These are phyloP conservation scores for Drechslerella stenobrocha DNA, from an alignment of 2,329 filamentous ascomycete genomes.

Conservation along the genomic window DNA sequence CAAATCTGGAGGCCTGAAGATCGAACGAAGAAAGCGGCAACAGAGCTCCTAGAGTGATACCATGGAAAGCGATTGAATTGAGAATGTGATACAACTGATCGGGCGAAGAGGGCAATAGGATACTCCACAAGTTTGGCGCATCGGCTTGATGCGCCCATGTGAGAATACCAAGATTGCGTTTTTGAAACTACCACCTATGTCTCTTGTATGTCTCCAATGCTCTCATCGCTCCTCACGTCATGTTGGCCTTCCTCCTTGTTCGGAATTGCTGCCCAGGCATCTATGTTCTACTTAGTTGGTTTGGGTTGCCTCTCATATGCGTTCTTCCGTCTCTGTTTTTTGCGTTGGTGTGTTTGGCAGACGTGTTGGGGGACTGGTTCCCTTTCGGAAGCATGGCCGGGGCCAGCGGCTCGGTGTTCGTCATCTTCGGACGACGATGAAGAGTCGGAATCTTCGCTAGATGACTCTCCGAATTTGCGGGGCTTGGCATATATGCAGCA, in stretches of 20 bases:
- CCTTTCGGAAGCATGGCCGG: not conserved
- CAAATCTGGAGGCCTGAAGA: conserved; percentile 29
- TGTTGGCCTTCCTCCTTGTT: too few relatives aligned
- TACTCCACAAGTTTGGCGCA: too few relatives aligned
- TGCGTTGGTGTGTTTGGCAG: conserved; percentile 8
- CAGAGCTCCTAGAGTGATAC: conserved; percentile 17
- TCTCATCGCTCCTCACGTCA: too few relatives aligned
- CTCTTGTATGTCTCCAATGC: too few relatives aligned
- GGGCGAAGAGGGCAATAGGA: too few relatives aligned
- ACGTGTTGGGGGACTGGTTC: not conserved
- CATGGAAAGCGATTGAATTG: not conserved
- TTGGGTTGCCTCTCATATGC: conserved; percentile 31
- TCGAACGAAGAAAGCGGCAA: conserved; percentile 39
- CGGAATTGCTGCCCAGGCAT: not conserved
- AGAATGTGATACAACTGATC: too few relatives aligned
- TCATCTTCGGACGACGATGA: conserved; percentile 60
- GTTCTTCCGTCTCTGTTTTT: conserved; percentile 25
- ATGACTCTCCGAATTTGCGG: conserved; percentile 78
- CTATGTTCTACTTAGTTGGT: conserved; percentile 3
- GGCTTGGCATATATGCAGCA: conserved; percentile 98
- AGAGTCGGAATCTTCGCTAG: conserved; percentile 66
- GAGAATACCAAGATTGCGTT: too few relatives aligned
- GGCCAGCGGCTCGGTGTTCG: not conserved
- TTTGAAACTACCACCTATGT: too few relatives aligned
- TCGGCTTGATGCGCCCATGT: too few relatives aligned